A percentile compares a stretch with the other conserved stretches of the same genome.
These are phyloP conservation scores for Vigna hirtella DNA, from an alignment of 306 rosid species.

Conservation along the genomic window DNA sequence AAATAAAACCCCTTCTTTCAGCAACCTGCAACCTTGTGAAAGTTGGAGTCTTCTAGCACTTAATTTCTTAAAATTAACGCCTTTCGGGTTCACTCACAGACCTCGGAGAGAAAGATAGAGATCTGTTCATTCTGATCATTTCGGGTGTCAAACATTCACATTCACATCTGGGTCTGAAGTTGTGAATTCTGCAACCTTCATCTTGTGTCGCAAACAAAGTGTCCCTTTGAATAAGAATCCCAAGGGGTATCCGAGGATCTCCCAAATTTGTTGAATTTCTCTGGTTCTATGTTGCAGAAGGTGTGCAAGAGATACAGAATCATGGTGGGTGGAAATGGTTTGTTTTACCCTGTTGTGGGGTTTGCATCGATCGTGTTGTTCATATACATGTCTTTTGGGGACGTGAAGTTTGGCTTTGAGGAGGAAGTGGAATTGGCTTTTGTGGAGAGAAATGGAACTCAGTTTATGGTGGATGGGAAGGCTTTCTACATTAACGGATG, in stretches of 20 bases:
- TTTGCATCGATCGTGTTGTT: slow-evolving; percentile 72
- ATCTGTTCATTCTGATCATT: slow-evolving; percentile 50
- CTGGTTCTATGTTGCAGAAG: slow-evolving; percentile 38
- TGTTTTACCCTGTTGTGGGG: slow-evolving; percentile 78
- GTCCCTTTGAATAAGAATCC: slow-evolving; percentile 43
- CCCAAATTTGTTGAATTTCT: slow-evolving; percentile 48
- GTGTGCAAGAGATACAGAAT: slow-evolving; percentile 33
- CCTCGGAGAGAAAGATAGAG: slow-evolving; percentile 46
- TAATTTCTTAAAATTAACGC: slow-evolving; percentile 18
- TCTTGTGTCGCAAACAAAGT: slow-evolving; percentile 32
- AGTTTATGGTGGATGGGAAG: slow-evolving; percentile 76
- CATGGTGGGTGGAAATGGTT: slow-evolving; percentile 77
- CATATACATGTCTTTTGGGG: slow-evolving; percentile 84
- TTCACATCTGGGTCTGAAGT: slow-evolving; percentile 47
- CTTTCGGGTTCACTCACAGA: slow-evolving; percentile 17
- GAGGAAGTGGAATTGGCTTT: slow-evolving; percentile 60
- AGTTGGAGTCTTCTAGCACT: slow-evolving; percentile 36
- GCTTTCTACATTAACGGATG: slow-evolving; percentile 91
- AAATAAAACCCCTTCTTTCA: slow-evolving; percentile 36
- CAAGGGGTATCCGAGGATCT: slow-evolving; percentile 51
- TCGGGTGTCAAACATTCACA: slow-evolving; percentile 42
- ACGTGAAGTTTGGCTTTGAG: slow-evolving; percentile 51
- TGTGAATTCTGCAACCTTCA: slow-evolving; percentile 38
- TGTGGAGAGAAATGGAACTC: slow-evolving; percentile 82
- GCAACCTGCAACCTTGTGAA: slow-evolving; percentile 22